These are phyloP conservation scores for Melampsora larici-populina DNA, from an alignment of 1,284 basidiomycete species.

Conservation along the genomic window DNA sequence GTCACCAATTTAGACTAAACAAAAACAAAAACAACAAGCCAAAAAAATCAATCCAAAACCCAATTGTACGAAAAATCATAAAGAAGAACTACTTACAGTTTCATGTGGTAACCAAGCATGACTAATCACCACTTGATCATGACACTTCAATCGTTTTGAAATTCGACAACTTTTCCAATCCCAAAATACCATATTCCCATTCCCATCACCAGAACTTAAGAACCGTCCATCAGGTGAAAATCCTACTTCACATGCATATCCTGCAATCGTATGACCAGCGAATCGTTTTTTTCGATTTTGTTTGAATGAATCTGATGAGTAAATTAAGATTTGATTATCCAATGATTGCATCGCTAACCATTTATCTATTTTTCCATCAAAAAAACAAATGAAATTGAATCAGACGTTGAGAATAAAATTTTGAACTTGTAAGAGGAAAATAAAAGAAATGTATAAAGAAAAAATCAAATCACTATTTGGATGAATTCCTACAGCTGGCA, in stretches of 20 bases:
- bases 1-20: slow-evolving; percentile 86
- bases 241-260: slow-evolving; percentile 92
- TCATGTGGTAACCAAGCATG: slow-evolving; percentile 99
- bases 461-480: slow-evolving; percentile 72
- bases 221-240: slow-evolving; percentile 98
- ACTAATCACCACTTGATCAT: slow-evolving; percentile 90
- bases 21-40: slow-evolving; percentile 27
- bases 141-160: slow-evolving; percentile 80
- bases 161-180: slow-evolving; percentile 97
- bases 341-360: slow-evolving; percentile 96
- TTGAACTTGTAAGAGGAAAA: slow-evolving; percentile 40
- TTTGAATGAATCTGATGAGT: slow-evolving; percentile 87
- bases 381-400: slow-evolving; percentile 17
- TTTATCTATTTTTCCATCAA: slow-evolving; percentile 64
- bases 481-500: slow-evolving; percentile 93
- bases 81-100: slow-evolving; percentile 64
- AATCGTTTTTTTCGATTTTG: slow-evolving; percentile 98
- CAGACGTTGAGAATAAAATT: slow-evolving; percentile 4
- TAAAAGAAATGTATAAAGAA: neutral
- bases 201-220: slow-evolving; percentile 91
- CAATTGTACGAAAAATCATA: slow-evolving; percentile 41
- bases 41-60: neutral
- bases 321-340: slow-evolving; percentile 96
- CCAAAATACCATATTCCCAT: slow-evolving; percentile 96
- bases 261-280: slow-evolving; percentile 90